Evolutionary conservation across 2,329 filamentous ascomycete species (phyloP), one percentile per base, ranked within the genome.

Genomic region (Xylaria sp.): DNA sequence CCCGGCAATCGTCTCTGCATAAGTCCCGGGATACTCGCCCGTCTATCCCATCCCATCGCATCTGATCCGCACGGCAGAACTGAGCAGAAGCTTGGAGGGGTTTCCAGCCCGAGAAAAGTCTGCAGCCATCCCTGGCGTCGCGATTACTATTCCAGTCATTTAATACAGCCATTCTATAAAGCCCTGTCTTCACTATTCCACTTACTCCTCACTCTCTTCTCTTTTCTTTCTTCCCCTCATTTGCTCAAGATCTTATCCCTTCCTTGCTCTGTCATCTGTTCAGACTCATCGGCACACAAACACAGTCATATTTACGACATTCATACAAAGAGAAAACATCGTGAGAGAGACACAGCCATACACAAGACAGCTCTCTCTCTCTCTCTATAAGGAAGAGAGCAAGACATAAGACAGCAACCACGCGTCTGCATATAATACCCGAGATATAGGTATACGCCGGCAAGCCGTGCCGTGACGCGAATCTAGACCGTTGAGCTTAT

Each of bases 401-500:
- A 18, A n/a, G 23, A 23, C 18, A 19, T 13, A 8, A 11, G 10
- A 35, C 9, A 18, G 8, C 48, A 50, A 34, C 10, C 16, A 50
- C 51, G 51, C 49, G 46, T 16, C 49, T 19, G 10, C 58, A 52
- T 50, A 52, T 55, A 53, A 61, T 59, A 54, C 53, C 19, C 39
- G 49, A 51, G 18, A 35, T n/a, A 51, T 51, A 23, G 18, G 49
- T 13, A 35, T 51, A 34, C 23, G 18, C 49, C 23, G 23, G 49
- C 23, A 51, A 34, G 11, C 13, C 11, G 49, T 51, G 23, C 23
- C 49, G 49, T 35, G 23, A 23, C 16, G 23, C 49, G n/a, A 44
- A 52, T 49, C 54, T 58, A 51, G 54, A 57, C 54, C 53, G 47
- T 57, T 54, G 37, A 51, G 19, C 59, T 34, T 51, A 51, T 51